phyloP scores from a whole-genome alignment of 2,329 filamentous ascomycete genomes.

The Hypoxylon sp. region DNA sequence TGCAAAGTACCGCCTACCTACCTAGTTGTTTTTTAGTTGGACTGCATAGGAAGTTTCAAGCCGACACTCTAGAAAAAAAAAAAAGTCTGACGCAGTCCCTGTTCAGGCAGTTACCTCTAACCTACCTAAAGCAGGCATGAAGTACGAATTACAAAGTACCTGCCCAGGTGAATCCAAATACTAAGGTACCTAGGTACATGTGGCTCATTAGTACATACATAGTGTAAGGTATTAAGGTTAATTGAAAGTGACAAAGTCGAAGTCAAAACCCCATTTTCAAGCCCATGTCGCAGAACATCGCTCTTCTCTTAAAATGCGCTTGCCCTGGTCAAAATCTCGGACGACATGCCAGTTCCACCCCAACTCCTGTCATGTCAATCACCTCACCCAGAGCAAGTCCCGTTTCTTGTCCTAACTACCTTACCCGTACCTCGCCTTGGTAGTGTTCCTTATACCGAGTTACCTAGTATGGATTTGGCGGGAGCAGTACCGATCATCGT shows the following conservation, averaged over 20 bases:
- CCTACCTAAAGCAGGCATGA: slow-evolving; percentile 41
- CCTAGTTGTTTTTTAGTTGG: slow-evolving; percentile 13
- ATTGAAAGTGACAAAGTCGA: slow-evolving; percentile 30
- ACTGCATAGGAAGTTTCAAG: slow-evolving; percentile 22
- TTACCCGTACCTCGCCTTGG: slow-evolving; percentile 29
- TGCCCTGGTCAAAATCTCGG: slow-evolving; percentile 43
- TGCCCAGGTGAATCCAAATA: background rate
- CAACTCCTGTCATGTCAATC: slow-evolving; percentile 47
- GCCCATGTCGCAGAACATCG: slow-evolving; percentile 40
- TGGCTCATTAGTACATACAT: background rate
- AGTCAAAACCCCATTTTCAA: slow-evolving; percentile 28
- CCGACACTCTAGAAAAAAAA: slow-evolving; percentile 22
- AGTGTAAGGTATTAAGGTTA: slow-evolving; percentile 42
- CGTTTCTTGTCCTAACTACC: slow-evolving; percentile 24
- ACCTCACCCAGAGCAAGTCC: slow-evolving; percentile 42
- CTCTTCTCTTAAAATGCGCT: slow-evolving; percentile 30
- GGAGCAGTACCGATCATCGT: slow-evolving; percentile 37
- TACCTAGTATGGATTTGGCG: slow-evolving; percentile 41
- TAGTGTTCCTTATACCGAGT: slow-evolving; percentile 36
- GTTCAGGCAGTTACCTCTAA: slow-evolving; percentile 44
- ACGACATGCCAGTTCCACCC: slow-evolving; percentile 42
- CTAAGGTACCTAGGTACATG: slow-evolving; percentile 23
- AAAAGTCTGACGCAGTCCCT: slow-evolving; percentile 38
- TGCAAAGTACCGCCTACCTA: slow-evolving; percentile 20
- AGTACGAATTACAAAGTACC: slow-evolving; percentile 22